These are phyloP conservation scores for Hymenoscyphus fructigenus DNA, from an alignment of 2,329 filamentous ascomycete genomes.

Conservation along the genomic window DNA sequence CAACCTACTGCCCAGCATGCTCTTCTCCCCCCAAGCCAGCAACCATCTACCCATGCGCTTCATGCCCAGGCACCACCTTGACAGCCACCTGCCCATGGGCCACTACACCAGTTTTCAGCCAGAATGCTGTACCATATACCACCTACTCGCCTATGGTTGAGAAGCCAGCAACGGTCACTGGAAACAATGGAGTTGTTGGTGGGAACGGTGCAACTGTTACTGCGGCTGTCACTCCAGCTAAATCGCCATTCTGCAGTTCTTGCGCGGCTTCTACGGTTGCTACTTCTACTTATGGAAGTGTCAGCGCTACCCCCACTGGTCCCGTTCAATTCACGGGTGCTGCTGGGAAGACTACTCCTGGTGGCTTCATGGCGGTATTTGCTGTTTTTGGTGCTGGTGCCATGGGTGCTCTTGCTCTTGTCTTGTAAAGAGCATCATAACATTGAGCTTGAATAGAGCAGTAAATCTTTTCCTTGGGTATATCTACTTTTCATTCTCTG, in stretches of 20 bases:
- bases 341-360: constrained; percentile 5
- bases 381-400: constrained; percentile 8
- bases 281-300: constrained; percentile 4
- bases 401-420: constrained; percentile 7
- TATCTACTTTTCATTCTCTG: background rate
- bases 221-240: background rate
- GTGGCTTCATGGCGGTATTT: background rate
- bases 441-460: background rate
- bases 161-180: constrained; percentile 1
- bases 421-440: constrained; percentile 1
- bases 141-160: constrained; percentile 8
- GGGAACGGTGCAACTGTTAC: background rate
- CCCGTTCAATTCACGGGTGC: constrained; percentile 10
- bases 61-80: constrained; percentile 9
- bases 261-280: background rate
- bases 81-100: constrained; percentile 9
- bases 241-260: constrained; percentile 9
- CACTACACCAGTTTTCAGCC: constrained; percentile 4
- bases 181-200: background rate
- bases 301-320: background rate
- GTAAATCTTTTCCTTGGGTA: background rate
- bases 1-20: constrained; percentile 14
- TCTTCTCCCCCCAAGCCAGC: constrained; percentile 6
- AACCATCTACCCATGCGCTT: constrained; percentile 14
- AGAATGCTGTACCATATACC: constrained; percentile 9